These are phyloP conservation scores for Phanerochaete carnosa DNA, from an alignment of 768 basidiomycete species.

Conservation along the genomic window DNA sequence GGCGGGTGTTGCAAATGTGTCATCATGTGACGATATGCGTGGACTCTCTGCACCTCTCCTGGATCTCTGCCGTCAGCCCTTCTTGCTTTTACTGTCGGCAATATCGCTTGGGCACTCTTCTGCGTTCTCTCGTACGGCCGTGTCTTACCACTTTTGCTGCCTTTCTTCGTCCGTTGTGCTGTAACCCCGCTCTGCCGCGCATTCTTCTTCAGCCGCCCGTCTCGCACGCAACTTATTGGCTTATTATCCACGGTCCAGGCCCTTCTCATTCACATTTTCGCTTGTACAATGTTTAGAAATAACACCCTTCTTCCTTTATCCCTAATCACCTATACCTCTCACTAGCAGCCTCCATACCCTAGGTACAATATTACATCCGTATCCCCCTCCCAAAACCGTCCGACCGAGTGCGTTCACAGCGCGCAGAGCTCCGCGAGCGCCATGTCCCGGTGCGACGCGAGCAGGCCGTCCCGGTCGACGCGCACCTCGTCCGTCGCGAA, in stretches of 20 bases:
- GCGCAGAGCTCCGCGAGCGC: not conserved
- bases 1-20: slow-evolving; percentile 80
- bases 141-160: not conserved
- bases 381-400: too few relatives aligned
- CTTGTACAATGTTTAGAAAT: slow-evolving; percentile 11
- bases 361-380: slow-evolving; percentile 12
- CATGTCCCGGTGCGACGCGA: slow-evolving; percentile 16
- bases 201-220: not conserved
- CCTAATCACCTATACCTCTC: slow-evolving; percentile 9
- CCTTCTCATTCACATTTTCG: not conserved
- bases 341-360: slow-evolving; percentile 16
- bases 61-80: not conserved
- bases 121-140: not conserved
- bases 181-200: not conserved
- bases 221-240: not conserved
- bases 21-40: slow-evolving; percentile 61
- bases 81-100: slow-evolving; percentile 3
- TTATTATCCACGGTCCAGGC: not conserved
- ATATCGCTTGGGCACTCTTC: not conserved
- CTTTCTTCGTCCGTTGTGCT: not conserved
- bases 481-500: slow-evolving; percentile 59
- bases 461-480: slow-evolving; percentile 37
- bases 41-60: not conserved
- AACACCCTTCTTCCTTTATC: slow-evolving; percentile 1
- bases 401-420: too few relatives aligned